These are phyloP conservation scores for Colletotrichum filicis DNA, from an alignment of 2,329 filamentous ascomycete genomes.

Conservation along the genomic window DNA sequence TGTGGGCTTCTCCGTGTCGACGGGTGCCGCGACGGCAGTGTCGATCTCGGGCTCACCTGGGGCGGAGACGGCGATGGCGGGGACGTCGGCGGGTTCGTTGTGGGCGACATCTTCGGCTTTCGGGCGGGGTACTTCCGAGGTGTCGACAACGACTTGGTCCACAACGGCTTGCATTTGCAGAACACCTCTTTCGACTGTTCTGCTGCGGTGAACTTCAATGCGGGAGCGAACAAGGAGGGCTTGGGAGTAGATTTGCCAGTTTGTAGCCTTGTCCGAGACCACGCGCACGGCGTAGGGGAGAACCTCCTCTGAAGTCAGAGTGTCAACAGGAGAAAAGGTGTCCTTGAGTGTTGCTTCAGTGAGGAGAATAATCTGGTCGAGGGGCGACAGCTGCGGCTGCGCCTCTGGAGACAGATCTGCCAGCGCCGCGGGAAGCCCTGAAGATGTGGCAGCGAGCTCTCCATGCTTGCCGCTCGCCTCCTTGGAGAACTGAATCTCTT, in stretches of 20 bases:
- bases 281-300: conserved; percentile 91
- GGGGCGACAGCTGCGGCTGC: conserved; percentile 82
- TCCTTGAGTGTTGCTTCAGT: conserved; percentile 91
- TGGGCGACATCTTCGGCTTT: conserved; percentile 40
- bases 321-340: conserved; percentile 83
- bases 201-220: conserved; percentile 87
- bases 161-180: conserved; percentile 95
- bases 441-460: conserved; percentile 46
- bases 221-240: conserved; percentile 89
- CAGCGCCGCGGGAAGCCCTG: conserved; percentile 69
- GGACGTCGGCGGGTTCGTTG: conserved; percentile 46
- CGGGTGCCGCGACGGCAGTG: neutral
- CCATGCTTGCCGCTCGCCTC: conserved; percentile 51
- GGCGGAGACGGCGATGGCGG: conserved; percentile 57
- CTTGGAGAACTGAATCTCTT: conserved; percentile 79
- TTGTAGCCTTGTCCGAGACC: conserved; percentile 87
- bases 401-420: conserved; percentile 76
- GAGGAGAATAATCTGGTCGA: conserved; percentile 92
- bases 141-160: conserved; percentile 94
- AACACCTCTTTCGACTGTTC: conserved; percentile 89
- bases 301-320: conserved; percentile 92
- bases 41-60: conserved; percentile 41
- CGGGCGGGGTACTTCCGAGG: conserved; percentile 50
- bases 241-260: conserved; percentile 98
- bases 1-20: conserved; percentile 62